A percentile compares a stretch with the other conserved stretches of the same genome.
Conservation (phyloP, 23 red algal genomes). For the Gracilaria domingensis region DNA sequence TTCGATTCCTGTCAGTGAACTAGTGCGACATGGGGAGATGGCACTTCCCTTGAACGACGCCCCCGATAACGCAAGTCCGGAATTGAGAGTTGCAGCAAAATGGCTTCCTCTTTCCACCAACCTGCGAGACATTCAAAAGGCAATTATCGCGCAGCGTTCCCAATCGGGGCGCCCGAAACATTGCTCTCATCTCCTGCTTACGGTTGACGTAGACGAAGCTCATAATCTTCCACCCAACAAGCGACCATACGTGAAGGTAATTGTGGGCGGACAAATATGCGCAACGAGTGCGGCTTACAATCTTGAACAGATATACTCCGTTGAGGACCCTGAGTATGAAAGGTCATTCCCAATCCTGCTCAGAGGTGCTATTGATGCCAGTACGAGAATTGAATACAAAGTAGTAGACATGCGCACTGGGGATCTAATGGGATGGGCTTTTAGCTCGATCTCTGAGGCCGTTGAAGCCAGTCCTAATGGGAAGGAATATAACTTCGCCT, state of each 20-base stretch:
- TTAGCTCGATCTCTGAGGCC: constrained; percentile 60
- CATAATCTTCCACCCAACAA: constrained; percentile 56
- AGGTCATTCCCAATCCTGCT: constrained; percentile 53
- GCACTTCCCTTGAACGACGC: constrained; percentile 16
- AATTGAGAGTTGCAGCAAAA: constrained; percentile 39
- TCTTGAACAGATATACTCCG: constrained; percentile 37
- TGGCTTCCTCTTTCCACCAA: constrained; percentile 57
- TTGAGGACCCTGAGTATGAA: constrained; percentile 70
- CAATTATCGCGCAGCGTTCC: constrained; percentile 44
- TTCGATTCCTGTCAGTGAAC: constrained; percentile 27
- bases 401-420: constrained; percentile 52
- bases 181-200: constrained; percentile 56
- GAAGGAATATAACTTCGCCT: constrained; percentile 43
- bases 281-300: constrained; percentile 51
- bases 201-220: constrained; percentile 65
- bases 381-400: constrained; percentile 45
- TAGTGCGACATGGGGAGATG: constrained; percentile 22
- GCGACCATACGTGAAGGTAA: constrained; percentile 50
- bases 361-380: constrained; percentile 38
- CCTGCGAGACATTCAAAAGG: constrained; percentile 45
- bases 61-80: constrained; percentile 43
- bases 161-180: constrained; percentile 16
- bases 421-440: constrained; percentile 46
- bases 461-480: constrained; percentile 34
- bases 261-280: constrained; percentile 30